These are phyloP conservation scores for Bruguiera hainesii DNA, from an alignment of 441 rosid species.

Conservation along the genomic window DNA sequence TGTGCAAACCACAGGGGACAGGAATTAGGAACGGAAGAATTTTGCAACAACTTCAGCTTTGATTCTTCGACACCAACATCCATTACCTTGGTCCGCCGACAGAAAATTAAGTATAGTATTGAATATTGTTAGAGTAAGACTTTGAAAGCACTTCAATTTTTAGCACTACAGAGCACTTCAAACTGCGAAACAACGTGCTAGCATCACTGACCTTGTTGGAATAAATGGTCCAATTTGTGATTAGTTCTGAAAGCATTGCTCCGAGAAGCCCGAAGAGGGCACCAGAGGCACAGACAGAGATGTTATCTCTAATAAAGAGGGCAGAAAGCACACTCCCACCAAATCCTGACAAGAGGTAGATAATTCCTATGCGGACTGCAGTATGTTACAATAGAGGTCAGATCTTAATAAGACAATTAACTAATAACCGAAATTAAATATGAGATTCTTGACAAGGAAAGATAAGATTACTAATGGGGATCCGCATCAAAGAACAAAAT, in stretches of 20 bases:
- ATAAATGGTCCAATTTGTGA: constrained; percentile 83
- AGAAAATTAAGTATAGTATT: no score
- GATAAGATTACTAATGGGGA: neutral
- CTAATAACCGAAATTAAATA: neutral
- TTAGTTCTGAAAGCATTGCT: constrained; percentile 82
- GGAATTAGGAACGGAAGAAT: neutral
- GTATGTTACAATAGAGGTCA: constrained; percentile 3
- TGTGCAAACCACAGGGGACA: constrained; percentile 13
- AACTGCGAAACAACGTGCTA: neutral
- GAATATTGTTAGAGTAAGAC: neutral
- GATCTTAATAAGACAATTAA: neutral
- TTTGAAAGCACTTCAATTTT: no score
- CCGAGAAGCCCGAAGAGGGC: constrained; percentile 89
- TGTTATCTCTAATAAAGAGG: constrained; percentile 53
- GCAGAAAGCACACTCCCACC: constrained; percentile 77
- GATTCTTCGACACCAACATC: neutral
- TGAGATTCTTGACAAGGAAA: neutral
- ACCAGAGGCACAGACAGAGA: constrained; percentile 89
- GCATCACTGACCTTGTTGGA: constrained; percentile 53
- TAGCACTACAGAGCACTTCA: no score
- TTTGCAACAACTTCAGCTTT: neutral
- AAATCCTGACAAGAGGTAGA: constrained; percentile 73
- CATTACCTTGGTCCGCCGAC: neutral
- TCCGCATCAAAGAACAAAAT: neutral
- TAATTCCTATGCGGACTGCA: constrained; percentile 61